Conservation (phyloP, 2,329 filamentous ascomycete species). For the Trichoderma breve region DNA sequence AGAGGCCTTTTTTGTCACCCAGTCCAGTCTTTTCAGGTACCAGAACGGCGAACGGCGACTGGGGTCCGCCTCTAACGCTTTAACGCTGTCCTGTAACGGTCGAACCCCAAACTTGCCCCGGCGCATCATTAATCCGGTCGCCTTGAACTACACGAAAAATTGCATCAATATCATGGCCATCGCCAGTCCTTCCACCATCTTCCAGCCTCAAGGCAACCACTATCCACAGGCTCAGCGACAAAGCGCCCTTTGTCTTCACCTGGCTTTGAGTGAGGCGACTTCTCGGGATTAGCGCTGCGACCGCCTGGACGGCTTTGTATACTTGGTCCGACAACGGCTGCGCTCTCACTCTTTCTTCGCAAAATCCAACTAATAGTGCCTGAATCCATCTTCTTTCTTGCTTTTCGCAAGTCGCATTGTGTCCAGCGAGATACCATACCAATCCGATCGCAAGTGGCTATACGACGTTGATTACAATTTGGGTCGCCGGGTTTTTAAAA, state of each 20-base stretch:
- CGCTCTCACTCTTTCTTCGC: background rate
- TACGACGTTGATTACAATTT: constrained; percentile 4
- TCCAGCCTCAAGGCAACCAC: constrained; percentile 9
- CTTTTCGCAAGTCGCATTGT: constrained; percentile 13
- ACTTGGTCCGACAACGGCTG: background rate
- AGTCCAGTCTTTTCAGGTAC: background rate
- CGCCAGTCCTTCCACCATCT: constrained; percentile 14
- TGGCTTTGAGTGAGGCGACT: constrained; percentile 14
- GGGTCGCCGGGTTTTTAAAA: background rate
- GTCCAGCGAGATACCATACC: background rate
- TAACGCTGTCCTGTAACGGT: background rate
- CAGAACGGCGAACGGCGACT: background rate
- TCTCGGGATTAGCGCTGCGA: constrained; percentile 10
- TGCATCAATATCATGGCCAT: constrained; percentile 14
- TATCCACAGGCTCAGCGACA: background rate
- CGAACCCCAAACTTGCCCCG: constrained; percentile 3
- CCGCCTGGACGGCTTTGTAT: background rate
- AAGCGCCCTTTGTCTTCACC: background rate
- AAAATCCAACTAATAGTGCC: constrained; percentile 6
- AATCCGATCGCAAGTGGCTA: constrained; percentile 13
- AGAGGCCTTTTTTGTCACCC: background rate
- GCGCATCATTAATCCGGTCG: constrained; percentile 17
- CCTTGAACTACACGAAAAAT: constrained; percentile 21
- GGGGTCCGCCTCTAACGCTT: background rate
- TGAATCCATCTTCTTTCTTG: background rate